Evolutionary conservation across 768 basidiomycete genomes (phyloP).

Genomic region (Sarcodon sp.): DNA sequence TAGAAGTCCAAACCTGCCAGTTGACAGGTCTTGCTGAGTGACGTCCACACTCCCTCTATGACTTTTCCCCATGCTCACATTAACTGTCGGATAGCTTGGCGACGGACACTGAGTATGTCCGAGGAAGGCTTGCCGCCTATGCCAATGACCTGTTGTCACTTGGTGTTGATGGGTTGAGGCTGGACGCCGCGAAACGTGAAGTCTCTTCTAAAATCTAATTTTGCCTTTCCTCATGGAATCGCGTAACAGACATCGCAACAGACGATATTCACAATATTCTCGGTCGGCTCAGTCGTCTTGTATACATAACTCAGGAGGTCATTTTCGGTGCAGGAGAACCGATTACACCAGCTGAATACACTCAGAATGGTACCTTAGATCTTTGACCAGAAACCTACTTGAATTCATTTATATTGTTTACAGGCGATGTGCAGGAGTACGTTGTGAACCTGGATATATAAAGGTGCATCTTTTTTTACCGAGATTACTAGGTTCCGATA

Average conservation of each 20-base stretch:
- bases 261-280: constrained; percentile 42
- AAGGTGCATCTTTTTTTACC: neutral
- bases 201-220: neutral
- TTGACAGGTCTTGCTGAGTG: constrained; percentile 26
- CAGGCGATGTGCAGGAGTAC: constrained; percentile 54
- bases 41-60: constrained; percentile 2
- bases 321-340: constrained; percentile 36
- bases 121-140: constrained; percentile 38
- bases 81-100: constrained; percentile 28
- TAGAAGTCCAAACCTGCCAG: constrained; percentile 35
- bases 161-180: constrained; percentile 46
- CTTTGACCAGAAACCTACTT: neutral
- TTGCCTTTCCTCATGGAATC: neutral
- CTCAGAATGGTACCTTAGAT: constrained; percentile 26
- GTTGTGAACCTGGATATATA: constrained; percentile 1
- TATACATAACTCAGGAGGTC: constrained; percentile 55
- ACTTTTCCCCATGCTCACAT: neutral
- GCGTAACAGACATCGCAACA: constrained; percentile 34
- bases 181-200: constrained; percentile 57
- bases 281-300: constrained; percentile 22
- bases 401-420: neutral
- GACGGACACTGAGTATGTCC: constrained; percentile 50
- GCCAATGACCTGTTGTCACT: constrained; percentile 48
- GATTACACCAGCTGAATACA: constrained; percentile 43
- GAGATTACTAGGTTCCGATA: constrained; percentile 35